These are phyloP conservation scores for Thalassiosira profunda DNA, from an alignment of 108 stramenopile genomes.

Conservation along the genomic window DNA sequence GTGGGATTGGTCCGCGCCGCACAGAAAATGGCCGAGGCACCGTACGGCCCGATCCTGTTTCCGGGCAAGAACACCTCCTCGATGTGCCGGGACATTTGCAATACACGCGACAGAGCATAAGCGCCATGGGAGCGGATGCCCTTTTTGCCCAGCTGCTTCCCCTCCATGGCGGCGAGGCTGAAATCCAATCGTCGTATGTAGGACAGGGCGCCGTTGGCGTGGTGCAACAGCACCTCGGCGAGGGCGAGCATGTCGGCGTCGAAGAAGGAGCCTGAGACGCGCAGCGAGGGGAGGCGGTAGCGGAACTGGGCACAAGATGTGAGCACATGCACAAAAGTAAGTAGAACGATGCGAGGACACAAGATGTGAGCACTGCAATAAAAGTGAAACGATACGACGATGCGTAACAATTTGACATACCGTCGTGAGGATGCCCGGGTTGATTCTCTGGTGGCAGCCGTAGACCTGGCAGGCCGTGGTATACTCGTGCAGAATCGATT, in stretches of 20 bases:
- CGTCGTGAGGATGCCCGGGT: conserved; percentile 73
- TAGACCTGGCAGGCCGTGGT: conserved; percentile 66
- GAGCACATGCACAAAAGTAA: too few relatives aligned
- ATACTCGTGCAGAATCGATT: conserved; percentile 68
- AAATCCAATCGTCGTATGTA: conserved; percentile 77
- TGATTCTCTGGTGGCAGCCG: conserved; percentile 51
- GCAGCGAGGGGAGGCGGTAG: conserved; percentile 64
- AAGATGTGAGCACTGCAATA: too few relatives aligned
- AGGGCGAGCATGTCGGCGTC: conserved; percentile 88
- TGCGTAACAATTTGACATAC: too few relatives aligned
- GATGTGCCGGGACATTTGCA: conserved; percentile 57
- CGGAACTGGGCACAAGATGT: too few relatives aligned
- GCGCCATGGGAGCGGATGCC: conserved; percentile 85
- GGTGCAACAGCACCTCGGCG: conserved; percentile 63
- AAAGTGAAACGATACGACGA: too few relatives aligned
- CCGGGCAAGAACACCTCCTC: conserved; percentile 66
- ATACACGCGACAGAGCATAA: conserved; percentile 67
- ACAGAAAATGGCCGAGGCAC: conserved; percentile 71
- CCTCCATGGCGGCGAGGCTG: conserved; percentile 55
- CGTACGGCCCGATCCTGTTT: conserved; percentile 83
- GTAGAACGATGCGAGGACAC: too few relatives aligned
- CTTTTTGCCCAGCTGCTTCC: conserved; percentile 21
- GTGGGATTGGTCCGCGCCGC: conserved; percentile 60
- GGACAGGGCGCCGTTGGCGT: conserved; percentile 65
- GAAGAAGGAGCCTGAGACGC: conserved; percentile 73